Base-by-base conservation (phyloP, 192 early-diverging fungal species). In the Backusella psychrophila region DNA sequence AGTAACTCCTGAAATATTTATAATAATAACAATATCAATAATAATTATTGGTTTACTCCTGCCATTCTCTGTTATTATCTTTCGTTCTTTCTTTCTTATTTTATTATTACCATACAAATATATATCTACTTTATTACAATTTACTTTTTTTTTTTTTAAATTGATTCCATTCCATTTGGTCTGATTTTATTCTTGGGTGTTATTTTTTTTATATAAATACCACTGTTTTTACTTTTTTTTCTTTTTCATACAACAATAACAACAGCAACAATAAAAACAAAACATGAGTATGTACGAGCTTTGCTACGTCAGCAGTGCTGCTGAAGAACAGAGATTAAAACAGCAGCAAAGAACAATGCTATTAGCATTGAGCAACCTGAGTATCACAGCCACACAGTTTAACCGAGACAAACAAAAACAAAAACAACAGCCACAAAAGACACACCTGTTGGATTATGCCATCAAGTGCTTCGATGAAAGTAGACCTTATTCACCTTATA, bases 401-500 rank as follows among this genome's bases (percentile, higher is more conserved):
- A 71, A 31, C 6, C 41, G 21, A 15, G 29, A 49, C 14, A 49
- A 49, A 29, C 21, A 26, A 63, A 44, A 71, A 31, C 39, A 15
- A 23, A 15, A 71, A 26, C 14, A 42, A 1, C 26, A 26, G 6
- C 70, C n/a, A 6, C 21, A 26, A 49, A 29, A 39, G 12, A 31
- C 26, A 33, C 21, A 39, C 12, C 14, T 23, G 14, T 19, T 71
- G 42, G 70, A 63, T 63, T 29, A 12, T 12, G 26, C 21, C 0
- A 63, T 63, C 7, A 63, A 63, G 26, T 63, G 26, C 56, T 63
- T 63, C 12, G 56, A 63, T 31, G 41, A 71, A 49, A 44, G 42
- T n/a, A 71, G 70, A 19, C 70, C 70, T 19, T 71, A 71, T 71
- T 42, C 70, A 0, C 70, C 70, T 9, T 71, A 71, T 33, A 21